Conservation (phyloP, 352 stramenopile genomes). For the Globisporangium mamillatum region DNA sequence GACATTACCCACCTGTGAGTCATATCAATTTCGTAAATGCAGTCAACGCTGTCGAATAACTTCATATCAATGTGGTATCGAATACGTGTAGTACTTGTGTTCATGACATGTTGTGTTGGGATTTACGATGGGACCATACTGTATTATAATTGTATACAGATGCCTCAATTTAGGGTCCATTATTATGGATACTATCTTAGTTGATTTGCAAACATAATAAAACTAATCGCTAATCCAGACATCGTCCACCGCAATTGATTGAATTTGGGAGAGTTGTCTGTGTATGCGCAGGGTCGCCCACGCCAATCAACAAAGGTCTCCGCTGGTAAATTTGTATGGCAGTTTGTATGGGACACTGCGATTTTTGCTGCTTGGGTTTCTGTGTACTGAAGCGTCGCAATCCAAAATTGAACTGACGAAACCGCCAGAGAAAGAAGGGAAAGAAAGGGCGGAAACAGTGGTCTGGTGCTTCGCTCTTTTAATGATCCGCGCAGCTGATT, state of each 20-base stretch:
- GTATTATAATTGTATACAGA: background rate
- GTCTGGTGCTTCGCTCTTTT: conserved; percentile 4
- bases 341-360: background rate
- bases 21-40: background rate
- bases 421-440: background rate
- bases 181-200: background rate
- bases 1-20: too few relatives aligned
- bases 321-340: background rate
- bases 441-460: background rate
- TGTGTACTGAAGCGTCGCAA: background rate
- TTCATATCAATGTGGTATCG: background rate
- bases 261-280: background rate
- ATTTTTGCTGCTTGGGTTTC: conserved; percentile 2
- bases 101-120: too few relatives aligned
- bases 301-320: background rate
- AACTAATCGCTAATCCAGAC: background rate
- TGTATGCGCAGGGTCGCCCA: background rate
- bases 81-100: background rate
- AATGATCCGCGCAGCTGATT: conserved; percentile 8
- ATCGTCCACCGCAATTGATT: background rate
- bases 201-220: background rate
- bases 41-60: background rate
- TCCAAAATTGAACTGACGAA: conserved; percentile 3
- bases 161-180: background rate
- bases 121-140: background rate